Percentiles rank a stretch among this genome's conserved stretches.
These are phyloP conservation scores for Guadua angustifolia DNA, from an alignment of 176 grass and related monocot species.

Conservation along the genomic window DNA sequence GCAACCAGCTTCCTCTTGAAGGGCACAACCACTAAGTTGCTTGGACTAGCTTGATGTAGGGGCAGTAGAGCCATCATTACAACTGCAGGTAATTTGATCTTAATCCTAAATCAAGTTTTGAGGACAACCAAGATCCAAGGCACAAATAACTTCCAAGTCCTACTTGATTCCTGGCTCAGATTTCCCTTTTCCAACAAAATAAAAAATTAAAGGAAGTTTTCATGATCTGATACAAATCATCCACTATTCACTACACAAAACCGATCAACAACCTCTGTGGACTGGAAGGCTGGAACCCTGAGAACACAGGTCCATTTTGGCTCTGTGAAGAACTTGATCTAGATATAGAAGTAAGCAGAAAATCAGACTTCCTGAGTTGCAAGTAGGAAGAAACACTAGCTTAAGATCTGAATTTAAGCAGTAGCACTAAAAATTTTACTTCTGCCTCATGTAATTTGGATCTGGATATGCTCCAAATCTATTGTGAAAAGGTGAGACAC, in stretches of 20 bases:
- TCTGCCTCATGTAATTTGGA: not conserved
- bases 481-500: not conserved
- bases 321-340: not conserved
- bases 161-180: not conserved
- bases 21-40: not conserved
- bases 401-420: not conserved
- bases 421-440: not conserved
- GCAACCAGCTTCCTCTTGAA: not conserved
- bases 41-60: not conserved
- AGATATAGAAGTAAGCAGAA: not conserved
- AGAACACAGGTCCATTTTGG: too few relatives aligned
- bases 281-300: too few relatives aligned
- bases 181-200: constrained; percentile 5
- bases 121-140: not conserved
- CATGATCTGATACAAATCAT: not conserved
- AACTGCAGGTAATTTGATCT: not conserved
- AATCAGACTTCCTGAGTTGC: not conserved
- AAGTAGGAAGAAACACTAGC: not conserved
- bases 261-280: not conserved
- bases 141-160: not conserved
- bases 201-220: not conserved
- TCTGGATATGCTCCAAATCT: not conserved
- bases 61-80: not conserved
- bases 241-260: not conserved
- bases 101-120: not conserved